These are phyloP conservation scores for Citrullus amarus DNA, from an alignment of 306 rosid species.

Conservation along the genomic window DNA sequence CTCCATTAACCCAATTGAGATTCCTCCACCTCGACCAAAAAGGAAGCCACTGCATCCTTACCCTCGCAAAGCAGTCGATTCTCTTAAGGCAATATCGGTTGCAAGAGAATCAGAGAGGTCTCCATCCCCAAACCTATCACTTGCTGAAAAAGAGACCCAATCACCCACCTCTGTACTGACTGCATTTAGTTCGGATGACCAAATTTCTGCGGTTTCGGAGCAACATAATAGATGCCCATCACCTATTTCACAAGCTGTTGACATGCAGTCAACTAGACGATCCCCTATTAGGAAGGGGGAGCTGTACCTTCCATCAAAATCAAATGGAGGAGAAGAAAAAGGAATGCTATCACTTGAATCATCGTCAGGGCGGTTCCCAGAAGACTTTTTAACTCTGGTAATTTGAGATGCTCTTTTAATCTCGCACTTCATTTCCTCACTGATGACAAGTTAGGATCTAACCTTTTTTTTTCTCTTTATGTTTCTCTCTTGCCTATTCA, in stretches of 20 bases:
- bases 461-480: slow-evolving; percentile 8
- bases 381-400: slow-evolving; percentile 35
- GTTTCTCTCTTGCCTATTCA: slow-evolving; percentile 18
- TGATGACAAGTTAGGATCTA: not conserved
- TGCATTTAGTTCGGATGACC: slow-evolving; percentile 43
- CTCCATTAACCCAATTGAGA: slow-evolving; percentile 48
- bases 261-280: slow-evolving; percentile 30
- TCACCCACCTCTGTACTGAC: slow-evolving; percentile 75
- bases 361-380: slow-evolving; percentile 19
- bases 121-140: slow-evolving; percentile 33
- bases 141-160: slow-evolving; percentile 36
- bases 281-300: slow-evolving; percentile 43
- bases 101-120: slow-evolving; percentile 40
- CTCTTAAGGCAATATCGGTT: slow-evolving; percentile 25
- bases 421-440: not conserved
- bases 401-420: slow-evolving; percentile 10
- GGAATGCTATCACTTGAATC: slow-evolving; percentile 14
- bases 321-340: slow-evolving; percentile 35
- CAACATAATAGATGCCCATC: slow-evolving; percentile 47
- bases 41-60: slow-evolving; percentile 90
- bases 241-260: slow-evolving; percentile 55
- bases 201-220: slow-evolving; percentile 39
- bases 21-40: slow-evolving; percentile 98
- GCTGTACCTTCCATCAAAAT: slow-evolving; percentile 30
- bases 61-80: slow-evolving; percentile 57